Evolutionary conservation across 1,284 basidiomycete species (phyloP).

Genomic region (Marasmius oreades): DNA sequence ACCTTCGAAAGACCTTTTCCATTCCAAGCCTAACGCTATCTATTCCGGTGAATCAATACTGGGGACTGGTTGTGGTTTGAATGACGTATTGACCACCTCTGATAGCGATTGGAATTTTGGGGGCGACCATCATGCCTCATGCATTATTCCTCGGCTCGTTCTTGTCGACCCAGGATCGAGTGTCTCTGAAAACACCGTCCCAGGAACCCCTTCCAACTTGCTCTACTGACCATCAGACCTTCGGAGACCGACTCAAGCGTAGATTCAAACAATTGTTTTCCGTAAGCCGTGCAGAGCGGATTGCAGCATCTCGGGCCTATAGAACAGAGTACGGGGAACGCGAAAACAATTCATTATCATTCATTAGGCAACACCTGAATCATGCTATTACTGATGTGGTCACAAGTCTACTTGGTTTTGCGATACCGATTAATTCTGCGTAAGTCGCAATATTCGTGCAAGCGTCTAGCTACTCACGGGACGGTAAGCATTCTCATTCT

Average conservation of each 20-base stretch:
- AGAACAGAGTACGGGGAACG: constrained; percentile 30
- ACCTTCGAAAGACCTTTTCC: constrained; percentile 55
- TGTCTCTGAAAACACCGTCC: constrained; percentile 24
- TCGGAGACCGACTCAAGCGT: constrained; percentile 15
- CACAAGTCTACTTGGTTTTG: constrained; percentile 55
- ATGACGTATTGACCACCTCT: constrained; percentile 1
- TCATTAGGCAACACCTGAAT: constrained; percentile 59
- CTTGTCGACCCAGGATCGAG: constrained; percentile 65
- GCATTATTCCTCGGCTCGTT: constrained; percentile 78
- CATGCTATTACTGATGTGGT: constrained; percentile 60
- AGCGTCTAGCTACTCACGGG: background rate
- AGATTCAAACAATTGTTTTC: constrained; percentile 24
- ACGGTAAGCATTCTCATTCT: constrained; percentile 48
- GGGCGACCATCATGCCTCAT: constrained; percentile 43
- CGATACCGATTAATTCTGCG: constrained; percentile 71
- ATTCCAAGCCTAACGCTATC: constrained; percentile 48
- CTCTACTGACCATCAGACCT: constrained; percentile 2
- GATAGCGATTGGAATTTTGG: constrained; percentile 61
- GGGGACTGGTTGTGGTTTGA: background rate
- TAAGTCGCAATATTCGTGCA: constrained; percentile 17
- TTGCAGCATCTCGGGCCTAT: constrained; percentile 26
- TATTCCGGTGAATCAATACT: constrained; percentile 53
- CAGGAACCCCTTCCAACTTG: constrained; percentile 6
- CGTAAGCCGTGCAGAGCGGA: constrained; percentile 32
- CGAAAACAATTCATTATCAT: constrained; percentile 53